These are phyloP conservation scores for Paraphaeosphaeria minitans DNA, from an alignment of 2,329 filamentous ascomycete species.

Conservation along the genomic window DNA sequence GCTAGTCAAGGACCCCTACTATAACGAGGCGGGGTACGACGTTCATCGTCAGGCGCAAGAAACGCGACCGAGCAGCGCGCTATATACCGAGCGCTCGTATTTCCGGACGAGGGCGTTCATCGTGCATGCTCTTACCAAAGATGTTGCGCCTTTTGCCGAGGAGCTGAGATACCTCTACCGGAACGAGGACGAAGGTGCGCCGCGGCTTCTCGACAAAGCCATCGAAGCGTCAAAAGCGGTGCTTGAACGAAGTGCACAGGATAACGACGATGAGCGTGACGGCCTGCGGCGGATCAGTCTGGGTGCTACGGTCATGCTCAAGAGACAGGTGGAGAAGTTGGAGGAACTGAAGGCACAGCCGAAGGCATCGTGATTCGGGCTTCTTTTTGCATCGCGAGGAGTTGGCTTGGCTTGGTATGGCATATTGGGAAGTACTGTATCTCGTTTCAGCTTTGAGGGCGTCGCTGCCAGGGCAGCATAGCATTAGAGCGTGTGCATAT, in stretches of 20 bases:
- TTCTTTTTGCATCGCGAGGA: slow-evolving; percentile 1
- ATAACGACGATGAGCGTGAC: slow-evolving; percentile 42
- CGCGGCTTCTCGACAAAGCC: slow-evolving; percentile 51
- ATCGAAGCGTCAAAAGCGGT: slow-evolving; percentile 51
- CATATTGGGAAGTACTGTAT: too few relatives aligned
- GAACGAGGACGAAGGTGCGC: slow-evolving; percentile 37
- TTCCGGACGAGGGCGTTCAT: slow-evolving; percentile 60
- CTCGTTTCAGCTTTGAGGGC: too few relatives aligned
- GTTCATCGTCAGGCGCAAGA: slow-evolving; percentile 54
- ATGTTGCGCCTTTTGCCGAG: slow-evolving; percentile 54
- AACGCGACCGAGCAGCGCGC: slow-evolving; percentile 51
- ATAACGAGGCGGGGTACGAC: slow-evolving; percentile 68
- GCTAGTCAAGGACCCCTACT: slow-evolving; percentile 65
- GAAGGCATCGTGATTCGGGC: slow-evolving; percentile 47
- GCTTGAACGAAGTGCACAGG: slow-evolving; percentile 44
- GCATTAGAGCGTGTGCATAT: too few relatives aligned
- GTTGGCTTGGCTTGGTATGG: not conserved
- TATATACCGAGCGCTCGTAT: slow-evolving; percentile 62
- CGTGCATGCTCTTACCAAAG: slow-evolving; percentile 50
- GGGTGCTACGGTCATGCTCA: slow-evolving; percentile 53
- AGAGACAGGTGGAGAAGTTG: slow-evolving; percentile 47
- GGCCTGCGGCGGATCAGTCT: slow-evolving; percentile 55
- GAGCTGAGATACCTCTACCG: slow-evolving; percentile 61
- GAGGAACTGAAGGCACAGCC: slow-evolving; percentile 29
- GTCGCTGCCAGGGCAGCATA: too few relatives aligned